Percentiles rank a stretch among this genome's conserved stretches.
Conservation (phyloP, 2,329 filamentous ascomycete species). For the Zymoseptoria brevis region DNA sequence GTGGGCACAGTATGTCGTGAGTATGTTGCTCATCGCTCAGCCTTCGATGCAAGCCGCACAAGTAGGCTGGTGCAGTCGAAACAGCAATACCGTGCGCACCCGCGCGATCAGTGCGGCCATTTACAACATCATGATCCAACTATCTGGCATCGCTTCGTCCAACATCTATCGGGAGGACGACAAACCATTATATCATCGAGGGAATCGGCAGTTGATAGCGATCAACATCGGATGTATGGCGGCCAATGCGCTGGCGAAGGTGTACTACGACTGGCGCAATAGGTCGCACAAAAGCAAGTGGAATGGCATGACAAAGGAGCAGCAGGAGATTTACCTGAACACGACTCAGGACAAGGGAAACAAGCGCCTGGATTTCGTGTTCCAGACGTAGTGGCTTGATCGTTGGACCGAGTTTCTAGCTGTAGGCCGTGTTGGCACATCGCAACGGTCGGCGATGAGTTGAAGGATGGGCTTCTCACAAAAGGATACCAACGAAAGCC, state of each 20-base stretch:
- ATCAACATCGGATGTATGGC: slow-evolving; percentile 45
- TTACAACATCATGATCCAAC: slow-evolving; percentile 49
- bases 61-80: slow-evolving; percentile 54
- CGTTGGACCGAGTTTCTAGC: no score
- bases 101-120: slow-evolving; percentile 53
- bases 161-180: slow-evolving; percentile 49
- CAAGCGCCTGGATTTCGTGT: slow-evolving; percentile 32
- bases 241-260: slow-evolving; percentile 44
- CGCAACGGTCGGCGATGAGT: no score
- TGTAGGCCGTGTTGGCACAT: no score
- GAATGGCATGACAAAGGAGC: slow-evolving; percentile 42
- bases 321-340: slow-evolving; percentile 43
- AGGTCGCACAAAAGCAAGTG: slow-evolving; percentile 36
- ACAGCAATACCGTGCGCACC: slow-evolving; percentile 54
- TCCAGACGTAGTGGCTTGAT: no score
- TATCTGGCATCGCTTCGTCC: slow-evolving; percentile 31
- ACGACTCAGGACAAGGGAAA: slow-evolving; percentile 34
- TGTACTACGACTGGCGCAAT: slow-evolving; percentile 48
- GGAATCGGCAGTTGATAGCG: slow-evolving; percentile 47
- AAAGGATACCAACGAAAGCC: no score
- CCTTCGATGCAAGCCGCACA: slow-evolving; percentile 49
- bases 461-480: no score
- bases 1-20: slow-evolving; percentile 33
- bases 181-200: slow-evolving; percentile 46
- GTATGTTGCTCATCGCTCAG: slow-evolving; percentile 33